Base-by-base conservation (phyloP, 768 basidiomycete genomes). In the Suillus sp. region DNA sequence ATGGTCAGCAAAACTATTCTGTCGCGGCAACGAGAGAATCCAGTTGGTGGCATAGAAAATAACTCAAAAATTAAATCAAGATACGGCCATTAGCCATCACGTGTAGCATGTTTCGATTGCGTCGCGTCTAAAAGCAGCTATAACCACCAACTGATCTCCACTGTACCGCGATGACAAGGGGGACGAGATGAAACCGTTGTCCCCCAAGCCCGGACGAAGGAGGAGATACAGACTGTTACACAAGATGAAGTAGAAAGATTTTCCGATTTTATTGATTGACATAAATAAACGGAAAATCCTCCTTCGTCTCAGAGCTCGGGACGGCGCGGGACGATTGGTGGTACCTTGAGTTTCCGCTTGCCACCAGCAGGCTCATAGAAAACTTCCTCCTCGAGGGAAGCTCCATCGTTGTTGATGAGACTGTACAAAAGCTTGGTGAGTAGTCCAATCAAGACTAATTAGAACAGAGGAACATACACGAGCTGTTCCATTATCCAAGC, bases 271-370 rank as follows among this genome's bases (percentile, higher is more conserved):
- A 65, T 69, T 69, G 70, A 69, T 68, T 69, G 73, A 69, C 68
- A 71, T 70, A 68, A 71, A 77, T 68, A 75, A 78, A 80, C 64
- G 65, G 63, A 77, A 78, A 74, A 76, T 75, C 86, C 92, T 86
- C 91, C 92, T 90, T 93, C 92, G 91, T 92, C 92, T 92, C 89
- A 93, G 84, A 92, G 88, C 89, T 92, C 90, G 80, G 91, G 89
- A 84, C 89, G 91, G 85, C 90, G 90, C 82, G 86, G 86, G 81
- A 81, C 80, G 81, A 89, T 86, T 80, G 89, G 86, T 78, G 91
- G 85, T 93, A 93, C 92, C 92, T 93, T 93, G 87, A 86, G 80
- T 88, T 88, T 92, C 78, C 90, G 87, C 79, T 88, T 89, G 63
- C 83, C 67, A 69, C 76, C 79, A 67, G 83, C 78, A 37, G 86